Conservation (phyloP, 768 basidiomycete species). For the Gymnopilus dilepis region DNA sequence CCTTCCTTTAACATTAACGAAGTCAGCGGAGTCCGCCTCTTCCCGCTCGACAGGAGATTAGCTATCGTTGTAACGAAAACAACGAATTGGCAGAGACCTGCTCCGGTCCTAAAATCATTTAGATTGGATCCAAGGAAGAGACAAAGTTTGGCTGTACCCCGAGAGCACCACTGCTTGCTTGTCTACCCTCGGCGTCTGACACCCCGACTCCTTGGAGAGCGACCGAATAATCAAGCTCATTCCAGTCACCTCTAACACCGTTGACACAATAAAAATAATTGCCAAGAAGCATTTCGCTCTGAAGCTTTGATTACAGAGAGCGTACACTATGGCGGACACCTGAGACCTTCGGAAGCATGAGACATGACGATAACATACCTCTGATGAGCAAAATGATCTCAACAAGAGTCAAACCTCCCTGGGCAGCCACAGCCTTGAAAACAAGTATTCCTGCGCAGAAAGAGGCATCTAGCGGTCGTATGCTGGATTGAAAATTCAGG, state of each 20-base stretch:
- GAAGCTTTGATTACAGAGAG: slow-evolving; percentile 1
- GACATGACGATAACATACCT: not conserved
- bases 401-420: not conserved
- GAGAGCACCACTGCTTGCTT: slow-evolving; percentile 11
- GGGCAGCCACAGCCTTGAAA: slow-evolving; percentile 2
- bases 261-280: not conserved
- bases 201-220: slow-evolving; percentile 6
- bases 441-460: not conserved
- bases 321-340: not conserved
- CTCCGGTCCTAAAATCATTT: not conserved
- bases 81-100: slow-evolving; percentile 10
- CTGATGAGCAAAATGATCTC: slow-evolving; percentile 3
- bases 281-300: not conserved
- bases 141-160: too few relatives aligned
- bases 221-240: not conserved
- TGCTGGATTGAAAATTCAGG: not conserved
- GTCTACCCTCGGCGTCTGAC: slow-evolving; percentile 7
- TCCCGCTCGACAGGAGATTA: not conserved
- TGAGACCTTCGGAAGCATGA: not conserved
- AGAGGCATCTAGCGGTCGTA: not conserved
- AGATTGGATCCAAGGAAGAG: too few relatives aligned
- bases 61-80: slow-evolving; percentile 10
- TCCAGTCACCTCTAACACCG: not conserved
- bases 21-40: slow-evolving; percentile 15
- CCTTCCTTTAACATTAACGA: slow-evolving; percentile 20